Base-by-base conservation (phyloP, 225 moss, liverwort and hornwort species). In the Anthoceros angustus region DNA sequence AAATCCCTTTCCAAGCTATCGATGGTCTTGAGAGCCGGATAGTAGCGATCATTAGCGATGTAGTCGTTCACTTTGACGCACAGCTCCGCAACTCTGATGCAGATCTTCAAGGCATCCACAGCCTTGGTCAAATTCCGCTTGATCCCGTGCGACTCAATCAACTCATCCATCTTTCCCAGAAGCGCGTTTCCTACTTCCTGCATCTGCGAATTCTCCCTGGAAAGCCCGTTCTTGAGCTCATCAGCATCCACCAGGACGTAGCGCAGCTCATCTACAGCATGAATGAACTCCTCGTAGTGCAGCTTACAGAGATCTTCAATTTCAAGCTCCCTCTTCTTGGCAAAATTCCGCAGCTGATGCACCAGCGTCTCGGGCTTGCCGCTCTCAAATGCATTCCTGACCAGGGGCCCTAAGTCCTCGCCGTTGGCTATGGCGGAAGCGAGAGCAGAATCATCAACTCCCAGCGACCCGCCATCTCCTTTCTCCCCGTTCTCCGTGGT, bases 281-380 rank as follows among this genome's bases (percentile, higher is more conserved):
- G 88, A 72, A 91, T 98, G 67, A 91, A 98, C 81, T 98, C 95
- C 72, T 88, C 86, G 55, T 98, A 98, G 70, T 98, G 92, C 75
- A 88, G 77, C 81, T 98, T 98, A 68, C 95, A 98, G 10, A 98
- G 84, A 69, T 98, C 95, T 71, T 98, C 95, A 69, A 98, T 98
- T 80, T 92, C 95, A 43, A 91, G 82, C 78, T 98, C 95, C 75
- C 90, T 88, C 72, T 86, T 90, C 67, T 85, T 94, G 66, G 84
- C 87, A 15, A 94, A 94, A 55, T 80, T 80, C 66, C 86, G 86
- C 32, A 98, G 91, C 68, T 95, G 95, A 61, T 91, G 88, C 9
- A 95, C 83, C 68, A 95, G 70, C 25, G 81, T 80, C 73, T 95
- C 95, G 26, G 95, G 95, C 70, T 91, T 95, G n/a, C 88, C 82